These are phyloP conservation scores for Claviceps arundinis DNA, from an alignment of 2,329 filamentous ascomycete genomes.

Conservation along the genomic window DNA sequence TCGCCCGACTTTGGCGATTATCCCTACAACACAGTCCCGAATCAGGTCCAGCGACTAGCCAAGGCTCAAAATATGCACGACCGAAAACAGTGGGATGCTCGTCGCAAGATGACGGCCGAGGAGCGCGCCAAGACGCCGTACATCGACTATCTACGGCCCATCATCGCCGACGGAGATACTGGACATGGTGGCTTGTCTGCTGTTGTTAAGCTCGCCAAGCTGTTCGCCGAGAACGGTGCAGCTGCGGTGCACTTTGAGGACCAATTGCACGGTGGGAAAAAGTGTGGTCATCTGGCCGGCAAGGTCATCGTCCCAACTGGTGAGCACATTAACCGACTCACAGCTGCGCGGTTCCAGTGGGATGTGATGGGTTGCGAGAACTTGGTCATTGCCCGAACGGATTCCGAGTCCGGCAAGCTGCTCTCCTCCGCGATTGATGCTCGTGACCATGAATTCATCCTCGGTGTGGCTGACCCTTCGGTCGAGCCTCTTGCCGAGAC, in stretches of 20 bases:
- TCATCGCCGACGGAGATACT: constrained; percentile 92
- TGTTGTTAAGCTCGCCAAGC: constrained; percentile 89
- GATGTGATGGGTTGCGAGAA: constrained; percentile 96
- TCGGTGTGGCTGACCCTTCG: constrained; percentile 65
- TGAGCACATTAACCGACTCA: constrained; percentile 91
- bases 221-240: constrained; percentile 94
- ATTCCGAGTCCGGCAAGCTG: constrained; percentile 86
- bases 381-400: constrained; percentile 84
- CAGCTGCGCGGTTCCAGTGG: constrained; percentile 91
- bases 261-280: constrained; percentile 94
- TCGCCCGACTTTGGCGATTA: constrained; percentile 98
- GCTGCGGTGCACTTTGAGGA: constrained; percentile 97
- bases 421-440: constrained; percentile 85
- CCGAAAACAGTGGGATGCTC: constrained; percentile 81
- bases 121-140: constrained; percentile 69
- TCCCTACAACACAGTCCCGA: constrained; percentile 96
- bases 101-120: constrained; percentile 63
- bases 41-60: constrained; percentile 90
- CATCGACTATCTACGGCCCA: constrained; percentile 83
- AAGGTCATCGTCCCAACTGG: constrained; percentile 90
- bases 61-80: constrained; percentile 97
- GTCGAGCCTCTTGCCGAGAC: constrained; percentile 74
- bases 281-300: constrained; percentile 90
- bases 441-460: constrained; percentile 92
- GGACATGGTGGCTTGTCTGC: constrained; percentile 87